Base-by-base conservation (phyloP, 2,329 filamentous ascomycete species). In the Sarocladiaceae sp. region DNA sequence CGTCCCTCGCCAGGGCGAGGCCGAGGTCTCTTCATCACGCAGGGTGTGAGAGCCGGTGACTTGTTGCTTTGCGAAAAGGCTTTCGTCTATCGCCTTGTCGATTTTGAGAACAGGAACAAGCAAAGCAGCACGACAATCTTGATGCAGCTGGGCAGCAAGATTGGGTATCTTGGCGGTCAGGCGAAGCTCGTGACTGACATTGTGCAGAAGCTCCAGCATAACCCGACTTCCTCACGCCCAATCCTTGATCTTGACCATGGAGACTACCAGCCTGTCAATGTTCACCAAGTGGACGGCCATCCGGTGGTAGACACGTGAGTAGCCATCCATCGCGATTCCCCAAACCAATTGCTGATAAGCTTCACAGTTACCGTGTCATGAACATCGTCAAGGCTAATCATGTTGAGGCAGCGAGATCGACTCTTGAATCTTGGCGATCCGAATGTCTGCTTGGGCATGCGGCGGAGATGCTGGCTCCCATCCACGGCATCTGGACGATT, bases 1-100 rank as follows among this genome's bases (percentile, higher is more conserved):
- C 66, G 61, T 26, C 33, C 54, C 6, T 67, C 69, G 1, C 53
- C 56, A 1, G 65, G 57, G 7, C 61, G 64, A 15, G 74, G 73
- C 2, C 62, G 65, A 2, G 76, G 76, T 0, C 55, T 79, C 0
- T 80, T 78, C 51, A 72, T 69, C 0, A 74, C 66, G 1, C 56
- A 60, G 16, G 51, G 59, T 0, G 69, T 80, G 2, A 60, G 62
- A 29, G 65, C 69, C 0, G 75, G 75, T 0, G 69, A 78, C 3
- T 58, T 78, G 2, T 54, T 80, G 0, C 51, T 80, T 1, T 78
- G 73, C 37, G 76, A 80, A 47, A 80, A 79, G 48, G 74, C 75
- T 0, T 76, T 78, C 50, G 55, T 56, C 0, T 64, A 75, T 52
- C 59, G 48, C 16, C 68, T 59, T 33, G 50, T 47, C 27, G 59